Percentiles rank a stretch among this genome's conserved stretches.
phyloP scores from a whole-genome alignment of 169 alveolate genomes.

The Besnoitia besnoiti region DNA sequence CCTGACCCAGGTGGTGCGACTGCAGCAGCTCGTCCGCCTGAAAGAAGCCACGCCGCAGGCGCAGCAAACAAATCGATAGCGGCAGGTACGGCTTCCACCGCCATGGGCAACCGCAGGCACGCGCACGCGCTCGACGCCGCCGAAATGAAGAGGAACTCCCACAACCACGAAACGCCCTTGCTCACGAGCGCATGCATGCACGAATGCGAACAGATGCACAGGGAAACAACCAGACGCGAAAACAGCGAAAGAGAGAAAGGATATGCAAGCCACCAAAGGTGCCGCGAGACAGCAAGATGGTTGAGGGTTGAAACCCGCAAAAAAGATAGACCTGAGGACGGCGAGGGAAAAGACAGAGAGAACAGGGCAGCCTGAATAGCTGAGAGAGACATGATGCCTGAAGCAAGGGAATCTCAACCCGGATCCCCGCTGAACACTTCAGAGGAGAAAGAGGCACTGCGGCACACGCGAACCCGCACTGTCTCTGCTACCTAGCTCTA shows the following conservation, averaged over 20 bases:
- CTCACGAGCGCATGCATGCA: too few relatives aligned
- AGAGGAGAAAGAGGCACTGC: neutral
- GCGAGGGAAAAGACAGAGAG: neutral
- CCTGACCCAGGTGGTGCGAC: slow-evolving; percentile 51
- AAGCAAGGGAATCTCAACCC: neutral
- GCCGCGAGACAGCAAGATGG: neutral
- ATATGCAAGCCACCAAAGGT: neutral
- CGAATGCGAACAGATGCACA: neutral
- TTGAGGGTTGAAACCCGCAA: neutral
- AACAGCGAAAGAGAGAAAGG: neutral
- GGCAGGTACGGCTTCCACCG: too few relatives aligned
- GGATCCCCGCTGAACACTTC: too few relatives aligned
- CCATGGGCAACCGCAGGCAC: neutral
- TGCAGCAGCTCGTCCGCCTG: slow-evolving; percentile 50
- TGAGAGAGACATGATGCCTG: too few relatives aligned
- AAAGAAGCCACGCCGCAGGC: neutral
- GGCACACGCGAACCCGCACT: neutral
- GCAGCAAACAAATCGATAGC: neutral
- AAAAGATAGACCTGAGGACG: neutral
- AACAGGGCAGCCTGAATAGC: too few relatives aligned
- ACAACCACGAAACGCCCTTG: too few relatives aligned
- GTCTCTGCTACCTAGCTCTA: neutral
- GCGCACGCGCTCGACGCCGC: too few relatives aligned
- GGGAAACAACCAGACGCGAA: too few relatives aligned
- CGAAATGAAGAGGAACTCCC: too few relatives aligned